phyloP scores from a whole-genome alignment of 2,329 filamentous ascomycete genomes.

The Paraconiothyrium sp. region DNA sequence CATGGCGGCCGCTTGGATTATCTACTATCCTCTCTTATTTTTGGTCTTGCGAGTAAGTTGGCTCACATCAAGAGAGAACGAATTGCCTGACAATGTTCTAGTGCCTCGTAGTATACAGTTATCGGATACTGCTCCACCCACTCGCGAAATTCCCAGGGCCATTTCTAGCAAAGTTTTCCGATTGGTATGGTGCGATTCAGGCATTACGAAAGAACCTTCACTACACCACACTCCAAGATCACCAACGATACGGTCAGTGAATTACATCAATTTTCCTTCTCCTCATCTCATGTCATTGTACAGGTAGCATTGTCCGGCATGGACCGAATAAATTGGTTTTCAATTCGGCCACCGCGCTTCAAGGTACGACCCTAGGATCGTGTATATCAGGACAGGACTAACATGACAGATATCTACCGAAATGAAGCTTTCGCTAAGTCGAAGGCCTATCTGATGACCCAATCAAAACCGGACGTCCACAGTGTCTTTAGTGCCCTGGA shows the following conservation, averaged over 20 bases:
- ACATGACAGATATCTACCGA: conserved; percentile 49
- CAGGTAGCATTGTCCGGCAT: conserved; percentile 66
- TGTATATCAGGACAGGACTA: too few relatives aligned
- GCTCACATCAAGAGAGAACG: too few relatives aligned
- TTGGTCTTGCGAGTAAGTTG: too few relatives aligned
- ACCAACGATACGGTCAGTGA: conserved; percentile 64
- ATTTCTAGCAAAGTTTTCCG: conserved; percentile 26
- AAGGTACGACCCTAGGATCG: conserved; percentile 40
- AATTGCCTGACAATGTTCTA: background rate
- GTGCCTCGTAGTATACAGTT: conserved; percentile 17
- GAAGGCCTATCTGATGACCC: conserved; percentile 50
- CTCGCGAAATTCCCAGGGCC: conserved; percentile 48
- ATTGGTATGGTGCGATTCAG: conserved; percentile 61
- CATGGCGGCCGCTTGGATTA: too few relatives aligned
- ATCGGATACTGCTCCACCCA: conserved; percentile 37
- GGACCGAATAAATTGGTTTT: conserved; percentile 79
- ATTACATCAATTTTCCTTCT: background rate
- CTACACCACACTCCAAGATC: conserved; percentile 71
- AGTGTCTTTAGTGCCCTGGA: conserved; percentile 37
- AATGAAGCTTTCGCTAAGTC: conserved; percentile 54
- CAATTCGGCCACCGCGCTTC: conserved; percentile 66
- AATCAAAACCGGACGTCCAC: conserved; percentile 13
- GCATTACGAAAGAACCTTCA: conserved; percentile 76
- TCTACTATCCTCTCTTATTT: too few relatives aligned
- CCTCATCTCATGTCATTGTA: background rate